A percentile compares a stretch with the other conserved stretches of the same genome.
phyloP scores from a whole-genome alignment of 169 alveolate genomes.

The Plasmodium knowlesi region DNA sequence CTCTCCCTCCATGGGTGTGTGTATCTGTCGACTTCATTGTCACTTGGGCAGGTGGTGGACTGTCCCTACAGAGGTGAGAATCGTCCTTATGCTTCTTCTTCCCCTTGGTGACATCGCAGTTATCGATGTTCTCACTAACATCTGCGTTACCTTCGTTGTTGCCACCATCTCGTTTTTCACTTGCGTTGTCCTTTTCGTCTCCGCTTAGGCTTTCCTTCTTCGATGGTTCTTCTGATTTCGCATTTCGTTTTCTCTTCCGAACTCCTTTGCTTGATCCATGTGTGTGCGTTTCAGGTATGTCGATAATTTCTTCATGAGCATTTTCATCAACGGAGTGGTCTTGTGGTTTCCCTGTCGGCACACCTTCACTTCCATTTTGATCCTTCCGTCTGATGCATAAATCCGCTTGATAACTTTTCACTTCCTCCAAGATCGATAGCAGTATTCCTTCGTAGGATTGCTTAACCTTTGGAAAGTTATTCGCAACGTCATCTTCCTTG shows the following conservation, averaged over 20 bases:
- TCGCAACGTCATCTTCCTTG: slow-evolving; percentile 8
- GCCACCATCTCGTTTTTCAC: background rate
- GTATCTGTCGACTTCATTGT: background rate
- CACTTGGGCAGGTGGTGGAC: background rate
- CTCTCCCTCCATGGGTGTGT: background rate
- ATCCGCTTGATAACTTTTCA: background rate
- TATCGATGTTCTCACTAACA: background rate
- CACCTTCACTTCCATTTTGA: background rate
- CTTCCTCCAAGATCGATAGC: slow-evolving; percentile 3
- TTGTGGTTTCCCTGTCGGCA: background rate
- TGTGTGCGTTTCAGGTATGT: background rate
- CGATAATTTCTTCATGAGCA: background rate
- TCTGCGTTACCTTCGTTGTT: background rate
- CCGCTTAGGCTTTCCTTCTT: background rate
- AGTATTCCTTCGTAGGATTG: slow-evolving; percentile 4
- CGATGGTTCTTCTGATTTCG: background rate
- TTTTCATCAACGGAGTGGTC: background rate
- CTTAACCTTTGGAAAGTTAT: slow-evolving; percentile 3
- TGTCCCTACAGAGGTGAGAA: background rate
- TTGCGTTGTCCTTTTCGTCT: background rate
- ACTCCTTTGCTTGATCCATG: background rate
- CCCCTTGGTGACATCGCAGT: background rate
- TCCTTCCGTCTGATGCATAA: background rate
- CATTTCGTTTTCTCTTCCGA: background rate
- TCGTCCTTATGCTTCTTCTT: background rate